Base-by-base conservation (phyloP, 2,329 filamentous ascomycete species). In the Ophiognomonia clavigignenti-juglandacearum region DNA sequence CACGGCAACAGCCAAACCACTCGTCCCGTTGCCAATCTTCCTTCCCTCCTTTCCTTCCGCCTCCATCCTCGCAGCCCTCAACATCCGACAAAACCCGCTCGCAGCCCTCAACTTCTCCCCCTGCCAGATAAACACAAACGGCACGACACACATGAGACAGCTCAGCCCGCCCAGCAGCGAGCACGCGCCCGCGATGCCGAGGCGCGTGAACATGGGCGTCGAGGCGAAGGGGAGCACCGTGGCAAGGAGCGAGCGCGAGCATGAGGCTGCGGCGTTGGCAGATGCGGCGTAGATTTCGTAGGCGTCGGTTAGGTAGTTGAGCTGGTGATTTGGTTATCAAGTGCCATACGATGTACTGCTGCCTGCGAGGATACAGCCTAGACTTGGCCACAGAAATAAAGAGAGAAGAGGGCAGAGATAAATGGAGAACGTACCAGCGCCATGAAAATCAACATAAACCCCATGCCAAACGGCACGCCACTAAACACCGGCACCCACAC, bases 221-320 rank as follows among this genome's bases (percentile, higher is more conserved):
- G 74, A 73, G 10, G 74, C 74, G 16, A 85, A 66, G 4, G 82
- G 81, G 38, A 85, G 67, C 1, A 82, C 65, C 1, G 73, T 73
- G 2, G 75, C 78, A 9, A 77, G 63, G 3, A 78, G 57, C 20
- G 70, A 75, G 4, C 77, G 68, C 40, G 67, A 64, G 39, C 71
- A 72, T 5, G 69, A 73, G 1, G 74, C 66, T 0, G 75, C 74
- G 0, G 76, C 75, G 45, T 78, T 69, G 3, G 75, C 78, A 16
- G 71, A 76, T 1, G 78, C 78, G 0, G 81, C 79, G 56, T 78
- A 85, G 38, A 81, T 73, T 53, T 80, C 75, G 61, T 86, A 86
- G n/a, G 82, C 80, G 55, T 85, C 82, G 26, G 77, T 80, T 13
- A 84, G 69, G 56, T 85, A 85, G 54, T 83, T 83, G 3, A 52